These are phyloP conservation scores for Protomyces lactucae-debilis DNA, from an alignment of 1,139 yeast genomes.

Conservation along the genomic window DNA sequence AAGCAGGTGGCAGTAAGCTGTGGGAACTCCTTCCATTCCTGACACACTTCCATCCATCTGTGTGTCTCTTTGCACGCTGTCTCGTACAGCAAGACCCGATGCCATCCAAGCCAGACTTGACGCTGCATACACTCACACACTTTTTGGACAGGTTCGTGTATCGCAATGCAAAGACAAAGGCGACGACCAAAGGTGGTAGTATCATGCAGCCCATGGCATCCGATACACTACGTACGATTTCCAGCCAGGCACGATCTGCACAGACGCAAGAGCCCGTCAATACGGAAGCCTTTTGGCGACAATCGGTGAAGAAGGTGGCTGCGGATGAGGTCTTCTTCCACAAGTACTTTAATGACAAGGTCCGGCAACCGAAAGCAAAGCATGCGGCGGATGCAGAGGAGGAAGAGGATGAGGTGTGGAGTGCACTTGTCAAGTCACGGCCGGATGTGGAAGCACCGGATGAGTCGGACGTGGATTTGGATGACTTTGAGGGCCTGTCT, in stretches of 20 bases:
- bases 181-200: conserved; percentile 58
- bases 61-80: conserved; percentile 70
- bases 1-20: conserved; percentile 71
- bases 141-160: conserved; percentile 94
- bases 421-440: conserved; percentile 60
- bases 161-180: conserved; percentile 80
- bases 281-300: conserved; percentile 73
- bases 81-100: conserved; percentile 47
- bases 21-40: conserved; percentile 76
- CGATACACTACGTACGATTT: conserved; percentile 68
- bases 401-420: conserved; percentile 32
- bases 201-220: conserved; percentile 99
- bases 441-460: conserved; percentile 69
- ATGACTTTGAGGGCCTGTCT: conserved; percentile 37
- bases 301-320: conserved; percentile 59
- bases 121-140: conserved; percentile 78
- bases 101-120: conserved; percentile 71
- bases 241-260: conserved; percentile 47
- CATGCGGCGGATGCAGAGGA: conserved; percentile 32
- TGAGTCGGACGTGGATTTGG: conserved; percentile 36
- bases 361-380: conserved; percentile 32
- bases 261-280: conserved; percentile 60
- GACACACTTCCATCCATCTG: conserved; percentile 88
- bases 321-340: conserved; percentile 89
- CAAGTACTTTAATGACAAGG: conserved; percentile 61